Percentiles rank a stretch among this genome's conserved stretches.
Evolutionary conservation across 345 rosid genomes (phyloP).

Genomic region (Eucalyptus sp.): DNA sequence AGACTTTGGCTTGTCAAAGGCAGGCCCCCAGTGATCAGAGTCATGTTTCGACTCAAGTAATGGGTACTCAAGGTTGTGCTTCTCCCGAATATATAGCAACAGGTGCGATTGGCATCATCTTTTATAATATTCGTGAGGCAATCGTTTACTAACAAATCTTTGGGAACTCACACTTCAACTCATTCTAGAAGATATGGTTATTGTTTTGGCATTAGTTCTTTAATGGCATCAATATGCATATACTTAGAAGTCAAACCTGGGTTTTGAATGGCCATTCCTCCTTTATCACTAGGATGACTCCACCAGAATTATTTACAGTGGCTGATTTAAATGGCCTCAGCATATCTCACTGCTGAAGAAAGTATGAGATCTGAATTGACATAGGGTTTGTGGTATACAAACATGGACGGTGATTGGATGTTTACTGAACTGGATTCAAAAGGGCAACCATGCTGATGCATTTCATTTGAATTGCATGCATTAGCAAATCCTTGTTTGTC

Average conservation of each 20-base stretch:
- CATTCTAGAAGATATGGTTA: not conserved
- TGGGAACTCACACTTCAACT: not conserved
- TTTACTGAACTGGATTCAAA: not conserved
- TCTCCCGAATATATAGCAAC: constrained; percentile 55
- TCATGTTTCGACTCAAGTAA: constrained; percentile 40
- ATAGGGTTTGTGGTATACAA: not conserved
- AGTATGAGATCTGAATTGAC: not conserved
- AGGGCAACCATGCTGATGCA: not conserved
- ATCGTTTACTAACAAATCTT: not conserved
- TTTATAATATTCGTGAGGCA: not conserved
- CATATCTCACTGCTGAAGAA: not conserved
- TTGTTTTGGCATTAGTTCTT: not conserved
- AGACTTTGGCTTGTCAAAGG: constrained; percentile 51
- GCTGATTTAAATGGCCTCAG: not conserved
- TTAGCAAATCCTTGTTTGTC: not conserved
- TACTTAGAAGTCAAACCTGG: not conserved
- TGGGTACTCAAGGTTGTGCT: constrained; percentile 54
- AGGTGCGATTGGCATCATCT: constrained; percentile 10
- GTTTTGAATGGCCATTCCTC: not conserved
- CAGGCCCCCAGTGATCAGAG: not conserved
- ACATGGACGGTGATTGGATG: not conserved
- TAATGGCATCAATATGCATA: not conserved
- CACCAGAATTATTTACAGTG: not conserved
- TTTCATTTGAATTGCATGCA: not conserved
- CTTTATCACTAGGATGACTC: not conserved